phyloP scores from a whole-genome alignment of 2,329 filamentous ascomycete genomes.

The Cryphonectria japonica region DNA sequence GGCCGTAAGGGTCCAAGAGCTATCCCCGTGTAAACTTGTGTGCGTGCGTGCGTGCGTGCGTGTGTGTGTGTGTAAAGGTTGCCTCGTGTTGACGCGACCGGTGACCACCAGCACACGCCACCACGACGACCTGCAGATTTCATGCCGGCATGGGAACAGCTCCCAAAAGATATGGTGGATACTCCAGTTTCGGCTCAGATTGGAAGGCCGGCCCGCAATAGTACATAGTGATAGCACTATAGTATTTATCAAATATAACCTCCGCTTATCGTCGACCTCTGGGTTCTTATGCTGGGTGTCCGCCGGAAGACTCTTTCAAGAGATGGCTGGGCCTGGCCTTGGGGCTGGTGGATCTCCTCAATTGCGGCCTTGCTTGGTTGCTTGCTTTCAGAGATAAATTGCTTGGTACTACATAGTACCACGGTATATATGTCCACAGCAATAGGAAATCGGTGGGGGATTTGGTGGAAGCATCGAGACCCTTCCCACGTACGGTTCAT shows the following conservation, averaged over 20 bases:
- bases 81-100: not conserved
- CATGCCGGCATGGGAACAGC: not conserved
- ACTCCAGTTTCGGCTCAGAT: not conserved
- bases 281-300: not conserved
- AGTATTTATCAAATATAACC: not conserved
- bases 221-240: not conserved
- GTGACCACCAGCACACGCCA: not conserved
- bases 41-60: no score
- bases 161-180: constrained; percentile 6
- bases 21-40: not conserved
- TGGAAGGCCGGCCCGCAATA: constrained; percentile 18
- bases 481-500: not conserved
- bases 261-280: not conserved
- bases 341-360: not conserved
- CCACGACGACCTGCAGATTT: not conserved
- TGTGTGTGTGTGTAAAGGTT: not conserved
- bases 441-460: not conserved
- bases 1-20: not conserved
- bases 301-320: not conserved
- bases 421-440: not conserved
- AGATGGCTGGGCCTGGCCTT: not conserved
- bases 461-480: not conserved
- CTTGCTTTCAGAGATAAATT: not conserved
- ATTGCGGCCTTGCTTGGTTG: not conserved
- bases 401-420: not conserved